Conservation (phyloP, 2,329 filamentous ascomycete genomes). For the Aureobasidium melanogenum region DNA sequence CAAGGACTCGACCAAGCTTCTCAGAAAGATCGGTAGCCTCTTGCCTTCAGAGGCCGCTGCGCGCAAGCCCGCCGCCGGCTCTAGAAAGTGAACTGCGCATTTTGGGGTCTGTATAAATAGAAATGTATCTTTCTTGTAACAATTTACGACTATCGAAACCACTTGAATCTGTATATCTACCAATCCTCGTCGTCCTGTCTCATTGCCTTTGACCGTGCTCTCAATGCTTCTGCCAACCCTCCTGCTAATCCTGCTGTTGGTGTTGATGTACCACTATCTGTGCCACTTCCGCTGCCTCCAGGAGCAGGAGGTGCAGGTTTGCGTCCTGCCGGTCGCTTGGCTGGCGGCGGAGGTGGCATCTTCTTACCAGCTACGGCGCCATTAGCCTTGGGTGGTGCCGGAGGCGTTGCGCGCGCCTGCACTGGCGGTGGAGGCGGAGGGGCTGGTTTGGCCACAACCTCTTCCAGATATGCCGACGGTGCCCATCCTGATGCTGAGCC, state of each 20-base stretch:
- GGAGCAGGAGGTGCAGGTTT: slow-evolving; percentile 60
- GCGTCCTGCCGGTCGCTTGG: slow-evolving; percentile 66
- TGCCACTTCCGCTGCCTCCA: slow-evolving; percentile 50
- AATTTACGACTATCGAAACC: slow-evolving; percentile 3
- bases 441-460: slow-evolving; percentile 53
- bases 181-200: slow-evolving; percentile 30
- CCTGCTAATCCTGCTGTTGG: slow-evolving; percentile 36
- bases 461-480: slow-evolving; percentile 87
- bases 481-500: slow-evolving; percentile 79
- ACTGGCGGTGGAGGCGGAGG: slow-evolving; percentile 44
- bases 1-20: slow-evolving; percentile 24
- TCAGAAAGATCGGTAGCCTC: slow-evolving; percentile 21
- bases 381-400: slow-evolving; percentile 43
- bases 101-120: not conserved
- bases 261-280: slow-evolving; percentile 28
- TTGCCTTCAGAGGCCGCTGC: slow-evolving; percentile 11
- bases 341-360: slow-evolving; percentile 66
- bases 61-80: not conserved
- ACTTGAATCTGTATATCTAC: slow-evolving; percentile 4
- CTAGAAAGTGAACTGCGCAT: not conserved
- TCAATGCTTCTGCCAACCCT: slow-evolving; percentile 42
- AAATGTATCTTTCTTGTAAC: slow-evolving; percentile 6
- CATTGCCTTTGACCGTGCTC: slow-evolving; percentile 41
- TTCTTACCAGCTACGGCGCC: slow-evolving; percentile 51
- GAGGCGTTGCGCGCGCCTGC: slow-evolving; percentile 46